These are phyloP conservation scores for Albugo laibachii DNA, from an alignment of 352 stramenopile species.

Conservation along the genomic window DNA sequence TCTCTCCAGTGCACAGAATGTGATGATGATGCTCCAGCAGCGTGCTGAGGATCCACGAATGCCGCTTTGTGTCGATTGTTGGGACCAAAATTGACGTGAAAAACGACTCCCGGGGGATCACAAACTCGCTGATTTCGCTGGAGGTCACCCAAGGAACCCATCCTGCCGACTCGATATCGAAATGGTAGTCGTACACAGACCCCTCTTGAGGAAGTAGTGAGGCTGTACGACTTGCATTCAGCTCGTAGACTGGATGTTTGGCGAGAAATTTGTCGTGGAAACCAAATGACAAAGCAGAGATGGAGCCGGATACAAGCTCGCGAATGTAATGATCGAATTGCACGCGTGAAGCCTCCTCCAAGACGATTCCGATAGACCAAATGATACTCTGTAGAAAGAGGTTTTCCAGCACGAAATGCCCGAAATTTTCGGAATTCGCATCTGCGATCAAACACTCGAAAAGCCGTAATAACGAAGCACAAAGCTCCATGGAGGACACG, in stretches of 20 bases:
- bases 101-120: conserved; percentile 46
- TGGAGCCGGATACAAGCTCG: conserved; percentile 30
- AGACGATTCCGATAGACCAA: conserved; percentile 83
- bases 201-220: conserved; percentile 34
- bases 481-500: conserved; percentile 82
- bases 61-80: conserved; percentile 85
- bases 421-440: conserved; percentile 17
- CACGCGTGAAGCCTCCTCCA: conserved; percentile 68
- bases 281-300: conserved; percentile 24
- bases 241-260: conserved; percentile 63
- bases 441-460: conserved; percentile 75
- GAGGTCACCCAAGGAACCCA: conserved; percentile 71
- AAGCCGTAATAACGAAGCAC: conserved; percentile 59
- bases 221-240: conserved; percentile 14
- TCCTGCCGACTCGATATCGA: conserved; percentile 62
- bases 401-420: conserved; percentile 33
- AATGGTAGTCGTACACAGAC: conserved; percentile 83
- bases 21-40: conserved; percentile 78
- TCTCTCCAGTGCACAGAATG: conserved; percentile 82
- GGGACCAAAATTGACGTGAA: conserved; percentile 84
- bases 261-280: conserved; percentile 47
- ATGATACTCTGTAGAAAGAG: conserved; percentile 73
- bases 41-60: conserved; percentile 81
- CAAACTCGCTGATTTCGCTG: conserved; percentile 13
- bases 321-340: conserved; percentile 75